A percentile compares a stretch with the other conserved stretches of the same genome.
phyloP scores from a whole-genome alignment of 1,139 yeast species.

The Yamadazyma aaseri region DNA sequence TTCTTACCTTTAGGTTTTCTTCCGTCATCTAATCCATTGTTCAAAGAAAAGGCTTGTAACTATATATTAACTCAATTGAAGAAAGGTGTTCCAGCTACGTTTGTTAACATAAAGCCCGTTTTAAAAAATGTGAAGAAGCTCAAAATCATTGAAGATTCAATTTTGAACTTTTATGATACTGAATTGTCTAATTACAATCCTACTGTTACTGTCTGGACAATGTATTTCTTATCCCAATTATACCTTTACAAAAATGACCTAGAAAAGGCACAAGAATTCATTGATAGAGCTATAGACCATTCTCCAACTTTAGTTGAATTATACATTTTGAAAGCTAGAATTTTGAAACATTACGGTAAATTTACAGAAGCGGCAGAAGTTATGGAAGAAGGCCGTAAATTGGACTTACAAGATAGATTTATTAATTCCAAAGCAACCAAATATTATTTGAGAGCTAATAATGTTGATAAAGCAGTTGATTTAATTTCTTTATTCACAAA shows the following conservation, averaged over 20 bases:
- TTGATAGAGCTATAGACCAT: slow-evolving; percentile 66
- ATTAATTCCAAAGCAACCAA: slow-evolving; percentile 87
- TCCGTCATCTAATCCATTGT: slow-evolving; percentile 48
- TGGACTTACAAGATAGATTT: slow-evolving; percentile 88
- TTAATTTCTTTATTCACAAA: slow-evolving; percentile 80
- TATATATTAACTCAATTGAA: slow-evolving; percentile 64
- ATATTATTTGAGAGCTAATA: slow-evolving; percentile 78
- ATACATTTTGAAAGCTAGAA: slow-evolving; percentile 75
- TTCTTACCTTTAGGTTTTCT: slow-evolving; percentile 76
- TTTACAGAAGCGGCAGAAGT: slow-evolving; percentile 56
- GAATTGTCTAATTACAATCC: slow-evolving; percentile 41
- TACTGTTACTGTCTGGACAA: slow-evolving; percentile 67
- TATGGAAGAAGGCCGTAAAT: slow-evolving; percentile 68
- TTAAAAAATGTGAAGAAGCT: slow-evolving; percentile 54
- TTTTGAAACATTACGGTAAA: slow-evolving; percentile 70
- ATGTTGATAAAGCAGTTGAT: slow-evolving; percentile 72
- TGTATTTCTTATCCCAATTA: slow-evolving; percentile 81
- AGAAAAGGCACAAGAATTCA: slow-evolving; percentile 50
- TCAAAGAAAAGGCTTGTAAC: slow-evolving; percentile 40
- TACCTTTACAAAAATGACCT: slow-evolving; percentile 52
- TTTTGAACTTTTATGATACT: slow-evolving; percentile 43
- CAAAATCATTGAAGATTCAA: slow-evolving; percentile 52
- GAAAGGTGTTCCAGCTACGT: slow-evolving; percentile 89
- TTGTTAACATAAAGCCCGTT: slow-evolving; percentile 79
- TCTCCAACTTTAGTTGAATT: slow-evolving; percentile 85